phyloP scores from a whole-genome alignment of 768 basidiomycete genomes.

The Asterophora lycoperdoides region DNA sequence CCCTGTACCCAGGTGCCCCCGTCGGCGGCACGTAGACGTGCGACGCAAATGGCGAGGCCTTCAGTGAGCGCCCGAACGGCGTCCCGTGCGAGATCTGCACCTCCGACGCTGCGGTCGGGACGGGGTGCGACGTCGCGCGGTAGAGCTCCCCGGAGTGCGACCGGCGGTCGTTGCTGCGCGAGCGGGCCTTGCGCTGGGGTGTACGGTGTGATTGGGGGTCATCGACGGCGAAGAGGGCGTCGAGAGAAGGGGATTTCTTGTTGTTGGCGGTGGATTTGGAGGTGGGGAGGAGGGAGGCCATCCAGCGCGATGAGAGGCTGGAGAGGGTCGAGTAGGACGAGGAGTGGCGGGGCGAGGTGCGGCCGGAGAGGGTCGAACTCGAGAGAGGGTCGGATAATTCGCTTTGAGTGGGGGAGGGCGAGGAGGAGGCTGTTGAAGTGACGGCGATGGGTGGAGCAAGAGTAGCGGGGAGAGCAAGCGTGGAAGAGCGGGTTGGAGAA shows the following conservation, averaged over 20 bases:
- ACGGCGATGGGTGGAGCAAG: constrained; percentile 18
- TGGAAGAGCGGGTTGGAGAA: constrained; percentile 26
- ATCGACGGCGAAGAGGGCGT: constrained; percentile 18
- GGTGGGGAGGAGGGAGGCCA: constrained; percentile 39
- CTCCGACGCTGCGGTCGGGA: constrained; percentile 1
- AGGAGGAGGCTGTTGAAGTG: constrained; percentile 20
- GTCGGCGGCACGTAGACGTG: constrained; percentile 26
- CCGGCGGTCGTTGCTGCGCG: constrained; percentile 12
- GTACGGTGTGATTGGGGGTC: background rate
- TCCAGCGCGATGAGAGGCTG: constrained; percentile 45
- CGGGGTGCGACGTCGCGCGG: constrained; percentile 8
- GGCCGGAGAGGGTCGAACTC: constrained; percentile 1
- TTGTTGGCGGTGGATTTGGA: constrained; percentile 6
- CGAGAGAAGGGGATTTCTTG: constrained; percentile 9
- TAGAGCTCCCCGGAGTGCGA: background rate
- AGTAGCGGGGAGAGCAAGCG: constrained; percentile 15
- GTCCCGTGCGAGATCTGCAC: constrained; percentile 38
- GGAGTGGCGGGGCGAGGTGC: constrained; percentile 10
- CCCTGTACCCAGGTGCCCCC: constrained; percentile 62
- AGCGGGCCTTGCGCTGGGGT: background rate
- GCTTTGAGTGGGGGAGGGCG: constrained; percentile 17
- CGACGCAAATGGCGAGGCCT: constrained; percentile 39
- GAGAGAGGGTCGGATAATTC: constrained; percentile 1
- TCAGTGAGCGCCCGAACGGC: constrained; percentile 42
- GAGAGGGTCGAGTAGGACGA: constrained; percentile 40